These are phyloP conservation scores for Aureobasidium sp. DNA, from an alignment of 2,329 filamentous ascomycete genomes.

Conservation along the genomic window DNA sequence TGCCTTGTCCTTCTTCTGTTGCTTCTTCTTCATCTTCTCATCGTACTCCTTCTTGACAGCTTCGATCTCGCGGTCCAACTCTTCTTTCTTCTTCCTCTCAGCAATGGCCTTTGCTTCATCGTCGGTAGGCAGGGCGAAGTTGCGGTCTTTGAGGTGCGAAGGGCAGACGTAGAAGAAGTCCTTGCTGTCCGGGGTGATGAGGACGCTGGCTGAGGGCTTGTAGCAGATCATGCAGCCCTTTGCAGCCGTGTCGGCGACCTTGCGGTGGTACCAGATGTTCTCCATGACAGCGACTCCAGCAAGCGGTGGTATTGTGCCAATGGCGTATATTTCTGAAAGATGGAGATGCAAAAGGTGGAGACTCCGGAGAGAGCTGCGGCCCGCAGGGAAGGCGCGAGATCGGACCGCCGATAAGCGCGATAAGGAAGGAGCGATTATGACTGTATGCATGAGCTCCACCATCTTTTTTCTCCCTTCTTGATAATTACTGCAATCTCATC, in stretches of 20 bases:
- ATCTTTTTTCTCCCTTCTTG: not conserved
- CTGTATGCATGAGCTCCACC: not conserved
- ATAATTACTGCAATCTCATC: not conserved
- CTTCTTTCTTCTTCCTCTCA: constrained; percentile 49
- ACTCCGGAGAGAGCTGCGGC: not conserved
- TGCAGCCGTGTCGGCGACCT: constrained; percentile 74
- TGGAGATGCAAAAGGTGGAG: not conserved
- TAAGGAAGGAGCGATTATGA: constrained; percentile 10
- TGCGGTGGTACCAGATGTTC: constrained; percentile 79
- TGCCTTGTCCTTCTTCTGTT: constrained; percentile 34
- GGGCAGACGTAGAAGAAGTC: constrained; percentile 83
- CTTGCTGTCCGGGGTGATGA: constrained; percentile 86
- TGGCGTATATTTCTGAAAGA: not conserved
- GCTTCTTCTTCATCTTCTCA: constrained; percentile 38
- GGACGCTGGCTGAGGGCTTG: constrained; percentile 76
- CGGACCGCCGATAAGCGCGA: constrained; percentile 14
- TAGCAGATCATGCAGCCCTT: constrained; percentile 89
- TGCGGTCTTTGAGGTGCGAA: constrained; percentile 70
- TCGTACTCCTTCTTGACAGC: constrained; percentile 44
- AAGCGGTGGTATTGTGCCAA: not conserved
- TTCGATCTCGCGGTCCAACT: constrained; percentile 42
- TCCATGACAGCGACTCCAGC: constrained; percentile 19
- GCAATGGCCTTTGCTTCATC: constrained; percentile 54
- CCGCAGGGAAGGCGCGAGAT: not conserved
- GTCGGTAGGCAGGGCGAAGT: constrained; percentile 69